Evolutionary conservation across 441 rosid species (phyloP), one percentile per base, ranked within the genome.

Genomic region (Metrosideros polymorpha): DNA sequence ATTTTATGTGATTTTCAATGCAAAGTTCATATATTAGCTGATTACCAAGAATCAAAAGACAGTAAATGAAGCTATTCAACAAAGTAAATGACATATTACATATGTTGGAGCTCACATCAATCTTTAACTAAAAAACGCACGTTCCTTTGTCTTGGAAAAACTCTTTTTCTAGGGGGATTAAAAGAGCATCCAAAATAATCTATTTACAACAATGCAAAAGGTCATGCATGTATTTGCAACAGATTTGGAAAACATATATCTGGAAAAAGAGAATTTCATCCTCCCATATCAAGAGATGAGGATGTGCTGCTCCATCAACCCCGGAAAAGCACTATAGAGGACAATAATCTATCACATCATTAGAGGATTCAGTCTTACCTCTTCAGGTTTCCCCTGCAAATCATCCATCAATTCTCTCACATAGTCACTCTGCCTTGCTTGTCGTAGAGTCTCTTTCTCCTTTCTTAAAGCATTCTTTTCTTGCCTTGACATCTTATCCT

Each of bases 351-450:
- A 39, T 71, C n/a, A 39, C 79, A 22, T 35, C n/a, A 35, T 39
- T 35, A 42, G 39, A 71, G 47, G 5, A 71, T 39, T 39, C 7
- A 10, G 47, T 10, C 91, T 35, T 75, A 95, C 98, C 93, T 94
- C 98, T 90, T 94, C 97, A 85, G 99, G 99, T 88, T 87, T 94
- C 85, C 92, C 99, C 89, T 96, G 95, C 55, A 95, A 82, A 45
- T 97, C 94, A 88, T 96, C 93, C 91, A 95, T 90, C 90, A 96
- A 79, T 85, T 91, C 95, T 89, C 94, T 95, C 85, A 95, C 84
- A 89, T 91, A 94, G 51, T 92, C 85, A 88, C 94, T 93, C 66
- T 90, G 93, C 32, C 91, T 91, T 55, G 95, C 94, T 88, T 86
- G 91, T 24, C 92, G 90, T 57, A 92, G 84, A 50, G 92, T 89